These are phyloP conservation scores for Chlamydomonas incerta DNA, from an alignment of 139 green algal genomes.

Conservation along the genomic window DNA sequence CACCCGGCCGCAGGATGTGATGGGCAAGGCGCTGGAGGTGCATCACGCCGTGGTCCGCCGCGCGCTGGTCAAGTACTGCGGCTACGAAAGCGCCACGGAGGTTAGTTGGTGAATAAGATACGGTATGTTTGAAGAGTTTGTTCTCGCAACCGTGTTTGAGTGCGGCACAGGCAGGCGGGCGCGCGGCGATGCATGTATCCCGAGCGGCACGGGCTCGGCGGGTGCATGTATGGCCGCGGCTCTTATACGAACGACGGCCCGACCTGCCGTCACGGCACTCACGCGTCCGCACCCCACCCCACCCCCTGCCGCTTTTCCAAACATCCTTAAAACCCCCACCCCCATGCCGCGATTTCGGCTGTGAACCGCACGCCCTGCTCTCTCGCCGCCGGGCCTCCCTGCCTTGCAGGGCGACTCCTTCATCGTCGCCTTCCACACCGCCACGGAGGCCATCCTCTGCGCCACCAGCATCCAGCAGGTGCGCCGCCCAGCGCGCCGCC, in stretches of 20 bases:
- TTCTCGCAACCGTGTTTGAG: too few relatives aligned
- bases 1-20: background rate
- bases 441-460: conserved; percentile 9
- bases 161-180: too few relatives aligned
- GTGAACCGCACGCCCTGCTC: background rate
- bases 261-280: too few relatives aligned
- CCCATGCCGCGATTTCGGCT: too few relatives aligned
- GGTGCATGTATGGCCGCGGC: too few relatives aligned
- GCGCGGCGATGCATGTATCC: too few relatives aligned
- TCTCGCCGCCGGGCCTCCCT: too few relatives aligned
- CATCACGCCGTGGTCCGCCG: conserved; percentile 66
- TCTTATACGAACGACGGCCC: too few relatives aligned
- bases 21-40: conserved; percentile 8
- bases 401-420: conserved; percentile 30
- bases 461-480: conserved; percentile 20
- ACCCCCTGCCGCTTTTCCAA: background rate
- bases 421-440: conserved; percentile 39
- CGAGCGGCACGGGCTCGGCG: too few relatives aligned
- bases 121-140: too few relatives aligned
- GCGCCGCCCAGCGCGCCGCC: too few relatives aligned
- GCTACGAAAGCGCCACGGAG: conserved; percentile 37
- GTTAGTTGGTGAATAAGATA: background rate
- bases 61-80: conserved; percentile 31
- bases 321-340: too few relatives aligned
- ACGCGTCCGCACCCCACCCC: background rate